Evolutionary conservation across 768 basidiomycete species (phyloP).

Genomic region (Mycena vitilis): DNA sequence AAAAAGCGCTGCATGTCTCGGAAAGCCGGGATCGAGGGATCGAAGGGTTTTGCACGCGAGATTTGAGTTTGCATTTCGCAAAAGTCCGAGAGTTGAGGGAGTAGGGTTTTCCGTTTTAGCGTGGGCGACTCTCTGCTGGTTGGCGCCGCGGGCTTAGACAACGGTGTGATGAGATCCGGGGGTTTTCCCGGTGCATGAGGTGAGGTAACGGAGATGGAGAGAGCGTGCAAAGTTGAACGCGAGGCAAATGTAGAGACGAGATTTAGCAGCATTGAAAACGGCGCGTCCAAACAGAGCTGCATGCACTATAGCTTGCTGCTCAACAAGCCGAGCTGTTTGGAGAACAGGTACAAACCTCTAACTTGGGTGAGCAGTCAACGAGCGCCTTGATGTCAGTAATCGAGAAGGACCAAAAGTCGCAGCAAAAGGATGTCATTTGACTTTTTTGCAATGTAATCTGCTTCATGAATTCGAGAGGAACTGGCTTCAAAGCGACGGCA

Average conservation of each 20-base stretch:
- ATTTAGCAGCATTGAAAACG: conserved; percentile 49
- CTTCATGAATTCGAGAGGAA: conserved; percentile 47
- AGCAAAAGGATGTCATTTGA: conserved; percentile 45
- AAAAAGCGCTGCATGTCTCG: conserved; percentile 53
- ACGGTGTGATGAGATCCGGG: conserved; percentile 38
- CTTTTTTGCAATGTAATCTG: conserved; percentile 39
- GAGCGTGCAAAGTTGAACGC: conserved; percentile 43
- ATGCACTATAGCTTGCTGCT: conserved; percentile 38
- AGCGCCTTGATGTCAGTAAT: conserved; percentile 47
- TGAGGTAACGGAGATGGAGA: conserved; percentile 45
- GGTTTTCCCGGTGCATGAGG: conserved; percentile 46
- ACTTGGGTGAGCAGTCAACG: conserved; percentile 46
- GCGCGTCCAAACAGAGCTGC: conserved; percentile 48
- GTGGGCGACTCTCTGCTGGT: conserved; percentile 48
- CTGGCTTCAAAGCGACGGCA: conserved; percentile 41
- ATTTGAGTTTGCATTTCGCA: conserved; percentile 44
- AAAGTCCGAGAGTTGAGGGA: conserved; percentile 41
- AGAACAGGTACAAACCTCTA: conserved; percentile 43
- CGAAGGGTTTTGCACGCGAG: conserved; percentile 35
- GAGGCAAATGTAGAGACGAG: conserved; percentile 46
- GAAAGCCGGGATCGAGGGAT: conserved; percentile 50
- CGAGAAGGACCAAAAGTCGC: conserved; percentile 54
- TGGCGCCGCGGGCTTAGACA: conserved; percentile 38
- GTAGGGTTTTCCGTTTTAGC: conserved; percentile 42
- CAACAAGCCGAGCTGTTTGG: conserved; percentile 16